These are phyloP conservation scores for Myxozyma neglecta DNA, from an alignment of 805 yeast species.

Conservation along the genomic window DNA sequence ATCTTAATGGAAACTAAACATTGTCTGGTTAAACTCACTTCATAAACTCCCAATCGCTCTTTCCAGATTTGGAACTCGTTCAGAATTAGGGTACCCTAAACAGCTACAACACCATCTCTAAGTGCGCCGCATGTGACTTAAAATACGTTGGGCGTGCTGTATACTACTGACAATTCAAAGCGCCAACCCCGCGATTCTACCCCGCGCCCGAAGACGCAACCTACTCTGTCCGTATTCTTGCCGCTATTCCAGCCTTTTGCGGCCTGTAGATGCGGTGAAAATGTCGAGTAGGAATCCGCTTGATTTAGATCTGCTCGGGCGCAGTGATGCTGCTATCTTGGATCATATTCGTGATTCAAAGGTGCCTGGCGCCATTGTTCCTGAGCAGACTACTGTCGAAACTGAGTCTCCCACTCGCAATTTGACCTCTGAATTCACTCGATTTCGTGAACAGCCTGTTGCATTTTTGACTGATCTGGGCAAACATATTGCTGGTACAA, in stretches of 20 bases:
- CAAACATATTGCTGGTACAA: slow-evolving; percentile 39
- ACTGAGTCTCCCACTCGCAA: slow-evolving; percentile 34
- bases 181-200: too few relatives aligned
- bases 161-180: background rate
- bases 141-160: background rate
- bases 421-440: slow-evolving; percentile 37
- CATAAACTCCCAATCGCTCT: too few relatives aligned
- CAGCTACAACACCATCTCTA: background rate
- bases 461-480: slow-evolving; percentile 38
- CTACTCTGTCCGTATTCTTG: too few relatives aligned
- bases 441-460: slow-evolving; percentile 43
- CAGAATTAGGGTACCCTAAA: background rate
- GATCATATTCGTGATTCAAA: slow-evolving; percentile 21
- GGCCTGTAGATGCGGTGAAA: background rate
- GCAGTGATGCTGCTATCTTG: slow-evolving; percentile 23
- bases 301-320: slow-evolving; percentile 26
- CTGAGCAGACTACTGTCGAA: background rate
- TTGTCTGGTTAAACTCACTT: too few relatives aligned
- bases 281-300: slow-evolving; percentile 12
- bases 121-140: background rate
- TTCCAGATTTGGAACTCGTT: too few relatives aligned
- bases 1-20: too few relatives aligned
- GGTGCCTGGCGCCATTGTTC: background rate
- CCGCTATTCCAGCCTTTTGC: too few relatives aligned
- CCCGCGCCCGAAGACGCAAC: too few relatives aligned